Conservation (phyloP, 176 grass and related monocot species). For the Olyra latifolia region DNA sequence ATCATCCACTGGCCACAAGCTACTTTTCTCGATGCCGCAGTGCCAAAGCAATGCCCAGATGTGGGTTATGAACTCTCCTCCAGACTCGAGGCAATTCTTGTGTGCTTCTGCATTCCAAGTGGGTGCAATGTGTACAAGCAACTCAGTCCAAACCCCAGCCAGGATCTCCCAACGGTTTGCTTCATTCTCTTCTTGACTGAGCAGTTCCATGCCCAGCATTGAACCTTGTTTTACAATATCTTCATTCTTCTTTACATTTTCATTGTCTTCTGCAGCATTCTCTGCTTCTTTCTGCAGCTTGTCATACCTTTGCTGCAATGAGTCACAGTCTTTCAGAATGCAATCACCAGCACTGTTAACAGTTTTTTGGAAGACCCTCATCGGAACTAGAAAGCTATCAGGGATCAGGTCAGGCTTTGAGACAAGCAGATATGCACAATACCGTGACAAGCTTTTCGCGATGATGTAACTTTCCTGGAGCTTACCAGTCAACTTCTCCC, state of each 20-base stretch:
- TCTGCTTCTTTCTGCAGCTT: not conserved
- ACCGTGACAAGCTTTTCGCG: slow-evolving; percentile 43
- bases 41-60: slow-evolving; percentile 45
- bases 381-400: slow-evolving; percentile 13
- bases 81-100: slow-evolving; percentile 11
- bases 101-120: slow-evolving; percentile 25
- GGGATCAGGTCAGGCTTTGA: slow-evolving; percentile 35
- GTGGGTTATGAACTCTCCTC: slow-evolving; percentile 40
- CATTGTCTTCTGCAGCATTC: too few species aligned
- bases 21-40: slow-evolving; percentile 13
- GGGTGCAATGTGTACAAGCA: slow-evolving; percentile 37
- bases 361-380: not conserved
- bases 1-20: not conserved
- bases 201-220: not conserved
- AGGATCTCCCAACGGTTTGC: slow-evolving; percentile 23
- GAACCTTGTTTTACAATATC: slow-evolving; percentile 17
- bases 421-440: slow-evolving; percentile 51
- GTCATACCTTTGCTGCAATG: not conserved
- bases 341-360: not conserved
- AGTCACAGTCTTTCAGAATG: slow-evolving; percentile 18
- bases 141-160: slow-evolving; percentile 28
- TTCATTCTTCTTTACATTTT: not conserved
- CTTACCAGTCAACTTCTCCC: not conserved
- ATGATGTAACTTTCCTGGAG: not conserved
- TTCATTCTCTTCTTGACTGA: not conserved